Evolutionary conservation across 1,284 basidiomycete species (phyloP), one percentile per base, ranked within the genome.

Genomic region (Cystobasidium sp.): DNA sequence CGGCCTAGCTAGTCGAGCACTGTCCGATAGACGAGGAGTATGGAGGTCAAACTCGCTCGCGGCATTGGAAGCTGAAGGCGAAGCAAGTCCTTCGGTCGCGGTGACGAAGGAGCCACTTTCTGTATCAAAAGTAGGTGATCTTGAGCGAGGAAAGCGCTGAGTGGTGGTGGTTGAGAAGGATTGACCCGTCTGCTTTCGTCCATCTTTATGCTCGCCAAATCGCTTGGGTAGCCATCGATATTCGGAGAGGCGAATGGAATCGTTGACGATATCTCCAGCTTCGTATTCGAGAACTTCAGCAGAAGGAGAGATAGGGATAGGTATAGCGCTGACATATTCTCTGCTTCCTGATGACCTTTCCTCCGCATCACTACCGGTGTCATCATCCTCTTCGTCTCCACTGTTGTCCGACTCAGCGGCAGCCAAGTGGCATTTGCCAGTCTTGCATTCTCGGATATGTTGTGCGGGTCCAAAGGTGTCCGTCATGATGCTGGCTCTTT

Each of bases 31-130:
- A 31, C 22, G 53, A 24, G 53, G 24, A 56, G 53, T 56, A 10
- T 37, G 20, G 0, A 37, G 37, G 6, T 31, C 31, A 31, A 24
- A 8, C 10, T 56, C 59, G 12, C 53, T 20, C 4, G 41, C 31
- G 31, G 31, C 59, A 62, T 44, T 43, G 20, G 41, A 14, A 9
- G 44, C 7, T 16, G 39, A n/a, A 37, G 44, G 59, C 8, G 59
- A 43, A 44, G 20, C 39, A 62, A 41, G 59, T 10, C 22, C 22
- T 62, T 62, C 59, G 44, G 24, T n/a, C 5, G 59, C 59, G 2
- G 59, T 62, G 14, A 62, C 59, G 20, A 62, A 62, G 10, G 59
- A 62, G 12, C 22, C 18, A 18, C 8, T 37, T 37, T 62, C 59
- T 1, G 7, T 31, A 9, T 62, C 59, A 7, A 37, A 44, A 16